Base-by-base conservation (phyloP, 2,329 filamentous ascomycete genomes). In the Sporothrix protearum region DNA sequence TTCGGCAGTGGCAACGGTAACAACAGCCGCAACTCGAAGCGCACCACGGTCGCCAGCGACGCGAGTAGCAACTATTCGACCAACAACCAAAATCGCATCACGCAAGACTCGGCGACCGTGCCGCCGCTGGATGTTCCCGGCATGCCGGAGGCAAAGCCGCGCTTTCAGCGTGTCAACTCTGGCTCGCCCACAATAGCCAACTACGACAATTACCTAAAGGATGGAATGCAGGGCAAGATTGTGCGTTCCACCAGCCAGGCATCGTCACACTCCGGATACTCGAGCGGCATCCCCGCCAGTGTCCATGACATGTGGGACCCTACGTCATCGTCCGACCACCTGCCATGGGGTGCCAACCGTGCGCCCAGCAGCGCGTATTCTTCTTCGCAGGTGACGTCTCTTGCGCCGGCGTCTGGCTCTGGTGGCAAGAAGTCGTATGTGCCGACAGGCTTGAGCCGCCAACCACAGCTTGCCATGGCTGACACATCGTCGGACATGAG, bases 131-230 rank as follows among this genome's bases (percentile, higher is more conserved):
- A 88, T 73, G 83, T 93, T 70, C 83, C 85, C 53, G n/a, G 67
- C 36, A 71, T 74, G 57, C 75, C 73, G 1, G 88, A 90, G 51
- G 87, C 86, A 16, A 86, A 88, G 66, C 86, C 86, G 6, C 84
- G 86, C 36, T 82, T 94, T 76, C 91, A 86, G 76, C 85, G 87
- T 25, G 92, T 94, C 39, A 86, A 86, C 66, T 88, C 89, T 4
- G 89, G 87, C 67, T 93, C 90, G 76, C 91, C 92, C 1, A 89
- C 90, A 0, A 86, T 94, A 63, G 86, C 88, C 10, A 85, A 89
- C 73, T 88, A 87, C 64, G 82, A 81, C 64, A 83, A 84, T 71
- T 81, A 86, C 30, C 49, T 75, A 39, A 83, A 83, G 55, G 85
- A 89, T 66, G 89, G 86, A 19, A 85, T 91, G 77, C 84, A 87